phyloP scores from a whole-genome alignment of 257 asterid genomes.

The Solanum pennellii region DNA sequence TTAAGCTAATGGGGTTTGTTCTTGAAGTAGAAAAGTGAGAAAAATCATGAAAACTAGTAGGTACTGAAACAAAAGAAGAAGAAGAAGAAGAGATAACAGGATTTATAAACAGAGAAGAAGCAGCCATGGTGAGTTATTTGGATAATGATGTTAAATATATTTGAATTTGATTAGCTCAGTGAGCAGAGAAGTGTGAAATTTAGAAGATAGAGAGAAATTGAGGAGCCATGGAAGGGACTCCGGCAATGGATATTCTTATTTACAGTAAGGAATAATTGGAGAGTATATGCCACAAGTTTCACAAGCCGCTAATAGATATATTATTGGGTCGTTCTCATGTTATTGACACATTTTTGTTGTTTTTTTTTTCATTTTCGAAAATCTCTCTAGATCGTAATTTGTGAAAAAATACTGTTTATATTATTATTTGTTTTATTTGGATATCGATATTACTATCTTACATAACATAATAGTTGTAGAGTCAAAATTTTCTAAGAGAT shows the following conservation, averaged over 20 bases:
- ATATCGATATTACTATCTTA: rapidly evolving
- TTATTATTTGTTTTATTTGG: background rate
- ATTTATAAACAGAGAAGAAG: slow-evolving; percentile 37
- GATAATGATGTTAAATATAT: slow-evolving; percentile 8
- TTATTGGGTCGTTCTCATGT: background rate
- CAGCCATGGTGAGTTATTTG: slow-evolving; percentile 17
- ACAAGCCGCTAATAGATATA: background rate
- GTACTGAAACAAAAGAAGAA: background rate
- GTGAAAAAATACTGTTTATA: too few relatives aligned
- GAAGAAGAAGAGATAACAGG: slow-evolving; percentile 18
- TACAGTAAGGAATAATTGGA: background rate
- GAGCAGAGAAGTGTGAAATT: background rate
- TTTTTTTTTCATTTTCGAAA: too few relatives aligned
- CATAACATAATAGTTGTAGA: rapidly evolving
- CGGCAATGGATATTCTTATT: slow-evolving; percentile 4
- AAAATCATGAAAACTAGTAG: background rate
- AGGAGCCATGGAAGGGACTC: slow-evolving; percentile 14
- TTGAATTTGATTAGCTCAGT: background rate
- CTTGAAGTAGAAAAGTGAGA: slow-evolving; percentile 22
- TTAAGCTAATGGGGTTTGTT: slow-evolving; percentile 23
- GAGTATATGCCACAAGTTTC: background rate
- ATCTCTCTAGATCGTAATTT: too few relatives aligned
- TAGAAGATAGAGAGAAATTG: background rate
- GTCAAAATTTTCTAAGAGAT: rapidly evolving
- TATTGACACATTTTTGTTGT: background rate